phyloP scores from a whole-genome alignment of 228 moss, liverwort and hornwort genomes.

The Sphagnum fallax region DNA sequence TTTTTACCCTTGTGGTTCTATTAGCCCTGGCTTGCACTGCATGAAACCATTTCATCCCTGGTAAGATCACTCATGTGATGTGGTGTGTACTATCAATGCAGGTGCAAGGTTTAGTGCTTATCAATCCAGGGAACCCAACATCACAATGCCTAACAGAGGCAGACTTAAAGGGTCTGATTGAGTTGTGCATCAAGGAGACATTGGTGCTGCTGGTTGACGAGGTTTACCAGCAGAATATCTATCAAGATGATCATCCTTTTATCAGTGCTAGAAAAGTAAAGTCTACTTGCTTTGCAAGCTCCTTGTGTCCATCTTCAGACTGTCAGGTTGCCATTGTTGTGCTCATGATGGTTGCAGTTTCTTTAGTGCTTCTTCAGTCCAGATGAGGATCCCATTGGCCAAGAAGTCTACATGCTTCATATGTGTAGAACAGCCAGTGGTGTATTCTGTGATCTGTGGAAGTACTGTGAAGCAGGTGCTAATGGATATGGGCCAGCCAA shows the following conservation, averaged over 20 bases:
- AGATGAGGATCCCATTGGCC: too few species aligned
- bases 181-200: slow-evolving; percentile 64
- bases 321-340: background rate
- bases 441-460: too few species aligned
- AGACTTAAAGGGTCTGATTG: slow-evolving; percentile 62
- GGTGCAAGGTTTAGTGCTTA: slow-evolving; percentile 93
- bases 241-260: slow-evolving; percentile 91
- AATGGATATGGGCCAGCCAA: slow-evolving; percentile 52
- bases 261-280: slow-evolving; percentile 86
- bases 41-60: background rate
- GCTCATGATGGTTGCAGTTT: background rate
- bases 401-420: too few species aligned
- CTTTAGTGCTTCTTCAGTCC: background rate
- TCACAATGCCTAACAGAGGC: slow-evolving; percentile 75
- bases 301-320: too few species aligned
- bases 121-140: slow-evolving; percentile 97
- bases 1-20: background rate
- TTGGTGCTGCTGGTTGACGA: slow-evolving; percentile 89
- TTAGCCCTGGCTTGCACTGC: background rate
- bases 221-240: slow-evolving; percentile 90
- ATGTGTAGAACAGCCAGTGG: too few species aligned
- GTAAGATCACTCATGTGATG: too few species aligned
- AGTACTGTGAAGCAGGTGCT: slow-evolving; percentile 42
- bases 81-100: slow-evolving; percentile 12
- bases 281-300: background rate